Evolutionary conservation across 2,329 filamentous ascomycete species (phyloP), one percentile per base, ranked within the genome.

Genomic region (Thermoascus crustaceus): DNA sequence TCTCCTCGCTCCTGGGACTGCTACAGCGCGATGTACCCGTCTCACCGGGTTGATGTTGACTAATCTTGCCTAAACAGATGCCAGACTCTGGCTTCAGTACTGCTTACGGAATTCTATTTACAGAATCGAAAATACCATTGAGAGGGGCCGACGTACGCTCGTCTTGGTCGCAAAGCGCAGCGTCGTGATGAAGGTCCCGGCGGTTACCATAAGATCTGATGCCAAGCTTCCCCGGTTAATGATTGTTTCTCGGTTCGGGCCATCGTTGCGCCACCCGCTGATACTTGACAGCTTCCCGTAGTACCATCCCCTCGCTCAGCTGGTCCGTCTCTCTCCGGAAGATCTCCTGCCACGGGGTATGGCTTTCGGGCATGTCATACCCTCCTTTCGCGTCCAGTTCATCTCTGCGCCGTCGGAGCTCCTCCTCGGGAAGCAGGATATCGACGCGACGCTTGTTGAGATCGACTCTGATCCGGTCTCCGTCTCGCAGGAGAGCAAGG

Each of bases 271-370:
- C 67, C 13, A 71, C 46, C 20, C 63, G 57, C 47, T 70, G 67
- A 39, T 63, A 72, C 48, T 64, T 63, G 29, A 66, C 56, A 16
- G 68, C 66, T 11, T 61, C 54, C 21, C 60, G 58, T 25, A 71
- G 43, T 1, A 71, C 64, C 66, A 71, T 69, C 1, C 68, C 68
- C 29, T 66, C 61, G 19, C 53, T 65, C 35, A 71, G 45, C 30
- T 67, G 63, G 11, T 60, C 61, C 0, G 61, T 62, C 44, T 71
- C 67, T 11, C 61, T 57, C 3, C 68, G 54, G 52, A 69, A 70
- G 10, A 72, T 56, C 32, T 71, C 68, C 45, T 72, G 68, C 69
- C 68, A 72, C 2, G 68, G 67, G 3, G 68, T 72, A 38, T 67
- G 64, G 42, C 61, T 67, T 34, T 63, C 56, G 2, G 63, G 60